Evolutionary conservation across 1,284 basidiomycete genomes (phyloP), one percentile per base, ranked within the genome.

Genomic region (Pseudozyma pruni): DNA sequence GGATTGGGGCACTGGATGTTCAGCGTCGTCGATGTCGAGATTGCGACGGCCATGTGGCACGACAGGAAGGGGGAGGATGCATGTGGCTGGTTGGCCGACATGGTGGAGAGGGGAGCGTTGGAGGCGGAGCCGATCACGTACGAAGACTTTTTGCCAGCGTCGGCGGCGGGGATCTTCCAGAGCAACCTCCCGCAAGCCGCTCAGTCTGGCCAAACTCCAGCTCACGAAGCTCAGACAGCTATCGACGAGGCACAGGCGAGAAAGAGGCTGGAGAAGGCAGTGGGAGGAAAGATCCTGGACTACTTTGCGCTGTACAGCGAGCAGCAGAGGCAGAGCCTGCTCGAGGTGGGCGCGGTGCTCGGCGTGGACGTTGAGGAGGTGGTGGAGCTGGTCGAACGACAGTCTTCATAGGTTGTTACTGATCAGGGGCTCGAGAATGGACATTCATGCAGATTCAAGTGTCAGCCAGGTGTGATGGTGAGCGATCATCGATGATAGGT

Each of bases 91-190:
- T 23, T 78, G 3, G 64, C 69, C 9, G 56, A 52, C 29, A 79
- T 84, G 34, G 70, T 84, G 19, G 29, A 49, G 6, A 48, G 54
- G 1, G 83, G 83, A 1, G 58, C 72, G 11, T 75, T 84, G 19
- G 59, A 51, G 1, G 77, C 71, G 33, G 73, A 77, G 32, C 83
- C 84, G 8, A 78, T 85, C 19, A 81, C 82, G 8, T 85, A 84
- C 59, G 84, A 85, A 57, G 84, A 84, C 56, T 85, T 85, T 63
- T 62, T 85, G 14, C 84, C 84, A 1, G 84, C 83, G 3, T 81
- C 78, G 3, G 84, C 84, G 8, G 84, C 84, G 1, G 84, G 84
- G 10, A 85, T 85, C 52, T 85, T 85, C 73, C 82, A 83, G 55
- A 81, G 78, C 29, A 85, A 85, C 17, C 53, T 72, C 8, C 54